Evolutionary conservation across 1,284 basidiomycete genomes (phyloP).

Genomic region (Cutaneotrichosporon arboriforme): DNA sequence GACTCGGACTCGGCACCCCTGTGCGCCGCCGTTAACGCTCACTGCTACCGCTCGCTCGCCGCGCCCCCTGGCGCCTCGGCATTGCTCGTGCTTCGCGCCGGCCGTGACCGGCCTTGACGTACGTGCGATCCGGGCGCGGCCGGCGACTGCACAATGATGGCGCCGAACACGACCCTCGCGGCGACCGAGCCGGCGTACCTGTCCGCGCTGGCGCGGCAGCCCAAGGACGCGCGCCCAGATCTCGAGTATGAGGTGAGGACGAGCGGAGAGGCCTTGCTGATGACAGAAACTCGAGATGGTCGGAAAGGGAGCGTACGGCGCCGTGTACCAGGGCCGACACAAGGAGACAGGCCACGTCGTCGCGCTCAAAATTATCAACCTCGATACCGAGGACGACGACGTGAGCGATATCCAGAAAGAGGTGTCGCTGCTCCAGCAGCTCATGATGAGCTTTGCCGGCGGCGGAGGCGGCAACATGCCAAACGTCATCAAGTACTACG

Average conservation of each 20-base stretch:
- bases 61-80: no score
- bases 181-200: conserved; percentile 41
- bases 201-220: conserved; percentile 31
- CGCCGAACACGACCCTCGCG: neutral
- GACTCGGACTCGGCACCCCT: no score
- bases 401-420: conserved; percentile 95
- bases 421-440: conserved; percentile 83
- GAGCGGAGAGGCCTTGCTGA: conserved; percentile 8
- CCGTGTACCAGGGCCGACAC: conserved; percentile 89
- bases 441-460: conserved; percentile 53
- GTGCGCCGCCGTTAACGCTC: no score
- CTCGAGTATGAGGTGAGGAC: conserved; percentile 37
- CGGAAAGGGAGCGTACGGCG: conserved; percentile 93
- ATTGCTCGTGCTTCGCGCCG: no score
- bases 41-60: no score
- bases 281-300: conserved; percentile 63
- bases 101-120: no score
- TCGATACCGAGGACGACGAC: conserved; percentile 95
- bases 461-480: conserved; percentile 28
- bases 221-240: conserved; percentile 41
- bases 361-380: conserved; percentile 96
- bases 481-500: conserved; percentile 94
- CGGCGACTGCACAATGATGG: conserved; percentile 1
- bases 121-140: no score
- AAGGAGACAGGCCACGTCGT: conserved; percentile 77